Percentiles rank a stretch among this genome's conserved stretches.
Evolutionary conservation across 176 grass and related monocot genomes (phyloP).

Genomic region (Zoysia pacifica): DNA sequence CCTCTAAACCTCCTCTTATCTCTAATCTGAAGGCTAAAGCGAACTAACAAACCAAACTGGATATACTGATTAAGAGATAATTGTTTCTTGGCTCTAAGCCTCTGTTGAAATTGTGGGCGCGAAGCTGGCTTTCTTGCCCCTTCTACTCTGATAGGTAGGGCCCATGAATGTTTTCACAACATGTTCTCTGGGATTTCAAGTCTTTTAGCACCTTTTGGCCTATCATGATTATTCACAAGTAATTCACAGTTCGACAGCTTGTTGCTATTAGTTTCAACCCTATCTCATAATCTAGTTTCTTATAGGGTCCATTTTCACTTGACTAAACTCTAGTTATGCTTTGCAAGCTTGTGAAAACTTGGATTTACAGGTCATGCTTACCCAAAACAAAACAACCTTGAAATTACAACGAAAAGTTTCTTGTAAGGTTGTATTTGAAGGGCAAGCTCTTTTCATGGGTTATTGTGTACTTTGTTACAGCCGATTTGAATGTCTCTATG

Average conservation of each 20-base stretch:
- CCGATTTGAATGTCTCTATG: constrained; percentile 5
- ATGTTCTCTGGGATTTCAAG: background rate
- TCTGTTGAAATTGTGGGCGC: background rate
- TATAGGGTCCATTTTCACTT: background rate
- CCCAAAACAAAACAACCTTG: background rate
- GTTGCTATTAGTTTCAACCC: background rate
- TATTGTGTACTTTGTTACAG: background rate
- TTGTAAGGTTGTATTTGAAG: background rate
- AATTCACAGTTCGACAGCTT: constrained; percentile 1
- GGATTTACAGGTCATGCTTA: background rate
- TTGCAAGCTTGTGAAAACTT: background rate
- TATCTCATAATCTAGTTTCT: background rate
- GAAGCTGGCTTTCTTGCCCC: background rate
- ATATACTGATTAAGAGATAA: background rate
- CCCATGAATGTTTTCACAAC: background rate
- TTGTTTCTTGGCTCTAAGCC: background rate
- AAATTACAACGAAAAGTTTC: background rate
- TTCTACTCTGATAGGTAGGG: background rate
- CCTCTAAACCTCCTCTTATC: background rate
- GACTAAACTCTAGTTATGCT: background rate
- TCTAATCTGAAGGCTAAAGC: background rate
- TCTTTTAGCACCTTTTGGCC: background rate
- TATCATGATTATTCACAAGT: constrained; percentile 4
- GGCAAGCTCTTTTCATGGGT: background rate
- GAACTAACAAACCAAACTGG: background rate